These are phyloP conservation scores for Lichtheimia ornata DNA, from an alignment of 371 early-diverging fungal genomes.

Conservation along the genomic window DNA sequence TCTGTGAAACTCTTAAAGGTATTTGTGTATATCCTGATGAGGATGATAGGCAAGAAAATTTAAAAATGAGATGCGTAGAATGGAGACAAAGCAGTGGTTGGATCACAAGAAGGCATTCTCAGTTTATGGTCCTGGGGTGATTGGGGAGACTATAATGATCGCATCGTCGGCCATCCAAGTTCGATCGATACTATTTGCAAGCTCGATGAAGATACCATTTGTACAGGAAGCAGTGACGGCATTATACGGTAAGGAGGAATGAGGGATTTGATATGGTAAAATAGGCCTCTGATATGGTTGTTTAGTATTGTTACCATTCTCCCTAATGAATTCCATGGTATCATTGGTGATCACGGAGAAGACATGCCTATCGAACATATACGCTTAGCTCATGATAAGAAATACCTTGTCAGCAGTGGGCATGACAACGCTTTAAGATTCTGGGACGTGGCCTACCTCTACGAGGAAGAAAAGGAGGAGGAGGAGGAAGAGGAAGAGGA, in stretches of 20 bases:
- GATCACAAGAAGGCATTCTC: conserved; percentile 88
- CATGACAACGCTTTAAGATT: conserved; percentile 86
- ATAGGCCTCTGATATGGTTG: conserved; percentile 8
- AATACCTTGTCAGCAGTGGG: conserved; percentile 73
- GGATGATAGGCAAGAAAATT: background rate
- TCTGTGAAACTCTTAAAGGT: conserved; percentile 77
- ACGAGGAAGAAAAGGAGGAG: conserved; percentile 42
- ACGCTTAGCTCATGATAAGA: conserved; percentile 1
- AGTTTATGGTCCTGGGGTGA: conserved; percentile 76
- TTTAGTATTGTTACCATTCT: conserved; percentile 73
- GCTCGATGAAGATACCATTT: conserved; percentile 79
- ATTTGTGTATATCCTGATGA: background rate
- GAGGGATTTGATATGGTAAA: background rate
- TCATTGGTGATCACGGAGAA: conserved; percentile 84
- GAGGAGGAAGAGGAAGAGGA: conserved; percentile 58
- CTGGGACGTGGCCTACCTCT: conserved; percentile 75
- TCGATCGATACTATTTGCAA: conserved; percentile 83
- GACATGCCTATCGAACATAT: conserved; percentile 44
- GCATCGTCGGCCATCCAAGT: conserved; percentile 89
- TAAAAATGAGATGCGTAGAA: conserved; percentile 39
- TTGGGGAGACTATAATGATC: conserved; percentile 90
- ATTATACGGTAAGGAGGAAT: conserved; percentile 54
- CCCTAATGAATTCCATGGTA: conserved; percentile 86
- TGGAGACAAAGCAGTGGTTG: conserved; percentile 81
- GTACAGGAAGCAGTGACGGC: conserved; percentile 93